phyloP scores from a whole-genome alignment of 257 asterid genomes.

The Handroanthus guayacan region DNA sequence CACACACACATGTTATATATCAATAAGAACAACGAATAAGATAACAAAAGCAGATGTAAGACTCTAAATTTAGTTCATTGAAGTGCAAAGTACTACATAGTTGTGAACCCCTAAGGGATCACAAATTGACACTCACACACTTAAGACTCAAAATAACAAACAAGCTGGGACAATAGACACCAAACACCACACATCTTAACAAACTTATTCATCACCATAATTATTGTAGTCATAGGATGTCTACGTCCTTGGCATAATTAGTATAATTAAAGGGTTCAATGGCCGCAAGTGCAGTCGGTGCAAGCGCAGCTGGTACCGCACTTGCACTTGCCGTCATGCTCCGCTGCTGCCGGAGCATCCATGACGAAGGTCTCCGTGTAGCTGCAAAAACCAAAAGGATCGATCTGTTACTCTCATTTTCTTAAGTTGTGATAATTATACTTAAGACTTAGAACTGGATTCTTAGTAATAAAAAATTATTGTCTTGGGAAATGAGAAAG shows the following conservation, averaged over 20 bases:
- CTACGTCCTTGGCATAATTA: conserved; percentile 20
- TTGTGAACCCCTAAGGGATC: background rate
- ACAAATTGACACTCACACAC: conserved; percentile 3
- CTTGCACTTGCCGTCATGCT: conserved; percentile 69
- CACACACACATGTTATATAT: background rate
- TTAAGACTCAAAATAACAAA: background rate
- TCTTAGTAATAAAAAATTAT: too few species aligned
- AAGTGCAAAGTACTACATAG: conserved; percentile 10
- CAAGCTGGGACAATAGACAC: background rate
- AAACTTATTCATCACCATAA: conserved; percentile 18
- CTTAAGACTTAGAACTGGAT: too few species aligned
- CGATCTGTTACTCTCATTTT: background rate
- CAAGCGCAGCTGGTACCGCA: conserved; percentile 75
- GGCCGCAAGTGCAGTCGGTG: conserved; percentile 64
- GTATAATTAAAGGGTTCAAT: conserved; percentile 30
- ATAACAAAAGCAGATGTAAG: conserved; percentile 2
- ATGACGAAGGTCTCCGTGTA: conserved; percentile 44
- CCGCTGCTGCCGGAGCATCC: conserved; percentile 50
- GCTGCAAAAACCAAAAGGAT: conserved; percentile 42
- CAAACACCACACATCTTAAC: background rate
- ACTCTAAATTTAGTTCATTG: conserved; percentile 8
- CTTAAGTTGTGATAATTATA: too few species aligned
- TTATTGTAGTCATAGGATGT: background rate
- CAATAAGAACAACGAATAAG: background rate
- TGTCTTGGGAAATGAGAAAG: too few species aligned